These are phyloP conservation scores for Daldinia caldariorum DNA, from an alignment of 495 filamentous ascomycete species.

Conservation along the genomic window DNA sequence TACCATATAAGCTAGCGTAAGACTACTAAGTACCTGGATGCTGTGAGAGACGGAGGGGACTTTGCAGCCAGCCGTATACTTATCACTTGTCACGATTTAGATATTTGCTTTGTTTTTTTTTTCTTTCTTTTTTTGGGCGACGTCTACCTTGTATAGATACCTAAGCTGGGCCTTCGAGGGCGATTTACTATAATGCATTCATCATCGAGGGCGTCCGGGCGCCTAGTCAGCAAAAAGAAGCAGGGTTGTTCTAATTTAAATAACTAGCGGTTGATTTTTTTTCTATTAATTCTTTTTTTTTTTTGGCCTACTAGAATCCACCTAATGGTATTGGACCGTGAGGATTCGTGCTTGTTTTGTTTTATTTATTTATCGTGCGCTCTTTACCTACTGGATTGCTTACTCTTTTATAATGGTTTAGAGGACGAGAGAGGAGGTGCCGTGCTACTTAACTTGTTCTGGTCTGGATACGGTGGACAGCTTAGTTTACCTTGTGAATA, in stretches of 20 bases:
- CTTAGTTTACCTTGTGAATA: too few species aligned
- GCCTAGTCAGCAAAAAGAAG: conserved; percentile 28
- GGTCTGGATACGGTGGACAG: too few species aligned
- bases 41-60: conserved; percentile 2
- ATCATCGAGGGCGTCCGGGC: conserved; percentile 29
- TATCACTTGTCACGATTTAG: conserved; percentile 1
- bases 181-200: conserved; percentile 29
- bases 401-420: too few species aligned
- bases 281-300: background rate
- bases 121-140: conserved; percentile 9
- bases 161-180: conserved; percentile 19
- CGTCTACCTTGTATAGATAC: conserved; percentile 30
- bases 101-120: conserved; percentile 3
- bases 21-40: background rate
- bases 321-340: background rate
- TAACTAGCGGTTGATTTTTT: conserved; percentile 30
- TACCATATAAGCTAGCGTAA: background rate
- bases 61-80: conserved; percentile 5
- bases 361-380: background rate
- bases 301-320: background rate
- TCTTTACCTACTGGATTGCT: too few species aligned
- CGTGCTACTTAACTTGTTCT: too few species aligned
- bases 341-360: background rate
- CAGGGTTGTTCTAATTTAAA: conserved; percentile 11
- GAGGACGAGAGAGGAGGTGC: too few species aligned